phyloP scores from a whole-genome alignment of 805 yeast species.

The Nakazawaea populi region DNA sequence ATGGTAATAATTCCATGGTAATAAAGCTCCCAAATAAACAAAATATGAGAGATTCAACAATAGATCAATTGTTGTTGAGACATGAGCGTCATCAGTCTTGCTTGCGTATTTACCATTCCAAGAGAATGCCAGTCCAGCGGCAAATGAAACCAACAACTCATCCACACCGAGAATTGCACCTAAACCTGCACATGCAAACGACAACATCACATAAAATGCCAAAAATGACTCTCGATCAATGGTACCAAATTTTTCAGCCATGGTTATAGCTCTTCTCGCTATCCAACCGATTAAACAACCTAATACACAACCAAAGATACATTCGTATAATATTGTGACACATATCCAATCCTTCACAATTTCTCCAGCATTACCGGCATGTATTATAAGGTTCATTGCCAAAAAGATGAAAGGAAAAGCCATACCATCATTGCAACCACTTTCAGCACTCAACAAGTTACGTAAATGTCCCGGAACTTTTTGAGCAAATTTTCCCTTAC shows the following conservation, averaged over 20 bases:
- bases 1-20: conserved; percentile 65
- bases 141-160: conserved; percentile 65
- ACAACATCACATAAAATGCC: conserved; percentile 45
- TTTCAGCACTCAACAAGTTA: conserved; percentile 59
- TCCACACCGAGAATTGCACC: conserved; percentile 65
- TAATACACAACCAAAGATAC: conserved; percentile 46
- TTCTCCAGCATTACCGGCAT: conserved; percentile 39
- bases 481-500: conserved; percentile 66
- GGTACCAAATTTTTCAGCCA: conserved; percentile 43
- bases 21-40: conserved; percentile 62
- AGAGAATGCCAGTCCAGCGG: conserved; percentile 68
- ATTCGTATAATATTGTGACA: conserved; percentile 56
- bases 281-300: conserved; percentile 51
- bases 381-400: conserved; percentile 46
- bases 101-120: conserved; percentile 68
- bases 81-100: conserved; percentile 54
- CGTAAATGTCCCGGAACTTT: conserved; percentile 59
- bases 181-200: conserved; percentile 54
- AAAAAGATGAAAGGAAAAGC: conserved; percentile 65
- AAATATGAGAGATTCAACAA: conserved; percentile 61
- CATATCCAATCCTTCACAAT: conserved; percentile 62
- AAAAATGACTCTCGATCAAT: conserved; percentile 61
- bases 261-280: conserved; percentile 44
- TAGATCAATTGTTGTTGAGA: conserved; percentile 61
- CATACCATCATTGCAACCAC: conserved; percentile 74